A percentile compares a stretch with the other conserved stretches of the same genome.
phyloP scores from a whole-genome alignment of 1,284 basidiomycete genomes.

The Sutorius eximius region DNA sequence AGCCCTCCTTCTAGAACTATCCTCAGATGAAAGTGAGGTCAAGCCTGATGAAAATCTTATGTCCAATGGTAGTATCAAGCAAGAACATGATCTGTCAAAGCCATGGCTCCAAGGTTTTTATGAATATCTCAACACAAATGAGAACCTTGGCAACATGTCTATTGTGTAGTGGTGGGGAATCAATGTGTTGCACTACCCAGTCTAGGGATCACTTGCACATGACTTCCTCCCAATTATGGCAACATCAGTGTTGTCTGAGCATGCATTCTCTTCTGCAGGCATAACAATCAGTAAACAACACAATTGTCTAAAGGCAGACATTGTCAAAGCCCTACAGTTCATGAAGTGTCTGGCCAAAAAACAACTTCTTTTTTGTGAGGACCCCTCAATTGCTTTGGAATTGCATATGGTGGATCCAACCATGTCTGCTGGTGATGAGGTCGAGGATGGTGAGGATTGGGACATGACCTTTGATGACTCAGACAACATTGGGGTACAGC shows the following conservation, averaged over 20 bases:
- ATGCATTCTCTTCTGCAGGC: not conserved
- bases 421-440: too few species aligned
- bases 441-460: too few species aligned
- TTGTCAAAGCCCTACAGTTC: slow-evolving; percentile 1
- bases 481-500: too few species aligned
- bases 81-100: not conserved
- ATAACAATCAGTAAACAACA: slow-evolving; percentile 1
- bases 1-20: not conserved
- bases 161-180: not conserved
- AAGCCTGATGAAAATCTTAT: not conserved
- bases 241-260: not conserved
- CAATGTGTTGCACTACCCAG: not conserved
- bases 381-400: not conserved
- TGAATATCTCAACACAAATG: not conserved
- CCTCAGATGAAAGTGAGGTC: not conserved
- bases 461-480: too few species aligned
- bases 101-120: not conserved
- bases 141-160: not conserved
- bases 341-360: not conserved
- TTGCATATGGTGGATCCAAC: too few species aligned
- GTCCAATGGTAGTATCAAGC: not conserved
- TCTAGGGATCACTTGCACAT: not conserved
- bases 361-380: not conserved
- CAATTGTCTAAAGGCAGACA: slow-evolving; percentile 6
- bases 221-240: slow-evolving; percentile 3